Percentiles rank a stretch among this genome's conserved stretches.
These are phyloP conservation scores for Sarcomyxa edulis DNA, from an alignment of 768 basidiomycete genomes.

Conservation along the genomic window DNA sequence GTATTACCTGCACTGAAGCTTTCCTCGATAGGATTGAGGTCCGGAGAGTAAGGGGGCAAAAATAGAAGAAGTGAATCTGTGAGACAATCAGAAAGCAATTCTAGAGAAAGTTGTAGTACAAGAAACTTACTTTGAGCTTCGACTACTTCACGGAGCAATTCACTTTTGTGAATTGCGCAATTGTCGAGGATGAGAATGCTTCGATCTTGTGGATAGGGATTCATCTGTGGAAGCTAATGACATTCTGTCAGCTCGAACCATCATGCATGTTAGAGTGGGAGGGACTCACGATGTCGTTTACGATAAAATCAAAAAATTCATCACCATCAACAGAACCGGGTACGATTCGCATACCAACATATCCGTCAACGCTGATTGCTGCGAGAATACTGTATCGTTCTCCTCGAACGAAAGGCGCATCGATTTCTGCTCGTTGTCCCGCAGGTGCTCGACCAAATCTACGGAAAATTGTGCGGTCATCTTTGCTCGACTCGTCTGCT, in stretches of 20 bases:
- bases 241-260: background rate
- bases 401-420: conserved; percentile 16
- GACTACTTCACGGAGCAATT: conserved; percentile 15
- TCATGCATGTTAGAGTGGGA: background rate
- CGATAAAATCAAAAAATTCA: conserved; percentile 25
- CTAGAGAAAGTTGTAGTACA: too few species aligned
- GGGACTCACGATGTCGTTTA: conserved; percentile 17
- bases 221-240: conserved; percentile 17
- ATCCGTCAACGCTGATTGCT: conserved; percentile 20
- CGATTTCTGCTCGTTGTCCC: conserved; percentile 12
- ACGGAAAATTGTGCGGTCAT: conserved; percentile 19
- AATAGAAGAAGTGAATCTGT: too few species aligned
- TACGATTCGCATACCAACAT: conserved; percentile 17
- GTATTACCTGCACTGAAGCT: too few species aligned
- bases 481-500: conserved; percentile 24
- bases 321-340: conserved; percentile 20
- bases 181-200: conserved; percentile 25
- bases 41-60: too few species aligned
- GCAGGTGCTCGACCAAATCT: conserved; percentile 17
- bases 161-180: conserved; percentile 22
- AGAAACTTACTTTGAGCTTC: conserved; percentile 16
- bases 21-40: too few species aligned
- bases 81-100: too few species aligned
- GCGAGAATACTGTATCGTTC: conserved; percentile 19
- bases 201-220: conserved; percentile 15